Percentiles rank a stretch among this genome's conserved stretches.
These are phyloP conservation scores for Trichoderma asperelloides DNA, from an alignment of 495 filamentous ascomycete species.

Conservation along the genomic window DNA sequence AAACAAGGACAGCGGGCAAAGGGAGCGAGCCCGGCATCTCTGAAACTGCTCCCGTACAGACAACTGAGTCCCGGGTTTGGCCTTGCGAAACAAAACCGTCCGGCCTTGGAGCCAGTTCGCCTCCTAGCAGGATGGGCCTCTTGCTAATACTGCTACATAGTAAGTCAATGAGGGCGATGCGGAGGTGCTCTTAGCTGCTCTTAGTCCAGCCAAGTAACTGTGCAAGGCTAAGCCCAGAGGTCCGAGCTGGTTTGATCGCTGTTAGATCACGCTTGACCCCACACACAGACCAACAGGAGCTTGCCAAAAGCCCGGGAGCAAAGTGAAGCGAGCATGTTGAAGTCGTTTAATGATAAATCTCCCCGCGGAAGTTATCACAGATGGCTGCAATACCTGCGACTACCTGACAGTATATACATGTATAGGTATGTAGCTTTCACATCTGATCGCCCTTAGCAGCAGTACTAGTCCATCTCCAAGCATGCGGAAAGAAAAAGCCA, in stretches of 20 bases:
- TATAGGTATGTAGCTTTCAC: no score
- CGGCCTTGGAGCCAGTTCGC: not conserved
- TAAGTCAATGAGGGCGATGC: no score
- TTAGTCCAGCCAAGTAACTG: not conserved
- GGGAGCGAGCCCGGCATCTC: not conserved
- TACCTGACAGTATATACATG: no score
- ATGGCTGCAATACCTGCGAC: no score
- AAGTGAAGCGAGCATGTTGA: no score
- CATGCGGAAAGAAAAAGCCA: no score
- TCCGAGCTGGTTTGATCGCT: not conserved
- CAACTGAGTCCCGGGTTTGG: not conserved
- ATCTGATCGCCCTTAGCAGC: no score
- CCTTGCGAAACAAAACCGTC: no score
- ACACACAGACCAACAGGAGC: not conserved
- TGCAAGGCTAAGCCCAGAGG: not conserved
- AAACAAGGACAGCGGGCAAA: not conserved
- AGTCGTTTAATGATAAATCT: no score
- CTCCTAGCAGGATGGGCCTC: not conserved
- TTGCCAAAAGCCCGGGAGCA: not conserved
- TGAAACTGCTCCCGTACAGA: not conserved
- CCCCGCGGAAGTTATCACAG: no score
- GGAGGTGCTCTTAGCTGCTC: not conserved
- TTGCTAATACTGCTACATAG: no score
- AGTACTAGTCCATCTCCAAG: no score
- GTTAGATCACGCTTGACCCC: not conserved